These are phyloP conservation scores for Nannizziopsis barbatae DNA, from an alignment of 2,329 filamentous ascomycete species.

Conservation along the genomic window DNA sequence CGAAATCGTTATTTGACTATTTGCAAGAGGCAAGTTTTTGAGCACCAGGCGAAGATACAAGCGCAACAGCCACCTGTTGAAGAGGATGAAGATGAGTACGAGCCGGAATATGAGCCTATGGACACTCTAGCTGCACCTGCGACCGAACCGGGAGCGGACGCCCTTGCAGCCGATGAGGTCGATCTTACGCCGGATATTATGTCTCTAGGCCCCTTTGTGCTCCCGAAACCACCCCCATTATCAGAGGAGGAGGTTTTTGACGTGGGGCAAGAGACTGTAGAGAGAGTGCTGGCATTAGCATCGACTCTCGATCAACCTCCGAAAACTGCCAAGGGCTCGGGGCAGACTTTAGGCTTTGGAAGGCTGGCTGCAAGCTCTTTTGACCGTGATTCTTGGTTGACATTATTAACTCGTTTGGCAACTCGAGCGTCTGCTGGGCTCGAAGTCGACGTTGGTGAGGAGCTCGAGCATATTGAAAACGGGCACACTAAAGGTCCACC, in stretches of 20 bases:
- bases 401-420: slow-evolving; percentile 71
- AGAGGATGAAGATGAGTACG: slow-evolving; percentile 81
- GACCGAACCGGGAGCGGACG: slow-evolving; percentile 43
- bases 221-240: slow-evolving; percentile 65
- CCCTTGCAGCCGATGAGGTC: slow-evolving; percentile 67
- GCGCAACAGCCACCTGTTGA: slow-evolving; percentile 23
- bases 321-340: slow-evolving; percentile 39
- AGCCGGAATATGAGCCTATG: slow-evolving; percentile 69
- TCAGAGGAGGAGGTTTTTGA: slow-evolving; percentile 60
- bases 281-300: slow-evolving; percentile 68
- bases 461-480: slow-evolving; percentile 24
- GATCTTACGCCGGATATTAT: slow-evolving; percentile 49
- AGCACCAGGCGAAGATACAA: slow-evolving; percentile 18
- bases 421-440: slow-evolving; percentile 65
- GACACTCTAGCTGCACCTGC: slow-evolving; percentile 38
- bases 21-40: slow-evolving; percentile 27
- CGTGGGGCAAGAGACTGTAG: slow-evolving; percentile 62
- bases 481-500: slow-evolving; percentile 15
- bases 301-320: slow-evolving; percentile 57
- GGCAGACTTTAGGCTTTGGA: slow-evolving; percentile 57
- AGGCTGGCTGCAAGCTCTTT: slow-evolving; percentile 73
- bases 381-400: slow-evolving; percentile 82
- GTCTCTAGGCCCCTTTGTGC: slow-evolving; percentile 62
- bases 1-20: slow-evolving; percentile 30
- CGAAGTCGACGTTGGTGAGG: slow-evolving; percentile 35